These are phyloP conservation scores for Eucalyptus caleyi DNA, from an alignment of 345 rosid species.

Conservation along the genomic window DNA sequence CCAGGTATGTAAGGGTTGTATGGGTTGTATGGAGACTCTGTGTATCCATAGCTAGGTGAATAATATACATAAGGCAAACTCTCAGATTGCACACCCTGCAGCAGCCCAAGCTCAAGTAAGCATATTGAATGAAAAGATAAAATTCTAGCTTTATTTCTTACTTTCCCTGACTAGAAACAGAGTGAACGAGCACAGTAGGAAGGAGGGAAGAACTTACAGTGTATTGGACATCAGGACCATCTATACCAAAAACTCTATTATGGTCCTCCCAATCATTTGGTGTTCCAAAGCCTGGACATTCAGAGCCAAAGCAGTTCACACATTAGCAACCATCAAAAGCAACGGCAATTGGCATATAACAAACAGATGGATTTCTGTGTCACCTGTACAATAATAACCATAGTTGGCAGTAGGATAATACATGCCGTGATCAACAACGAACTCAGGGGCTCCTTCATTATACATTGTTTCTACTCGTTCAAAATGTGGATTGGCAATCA, in stretches of 20 bases:
- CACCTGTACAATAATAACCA: constrained; percentile 96
- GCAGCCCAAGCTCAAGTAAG: not conserved
- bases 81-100: constrained; percentile 81
- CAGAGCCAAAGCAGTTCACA: not conserved
- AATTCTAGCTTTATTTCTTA: not conserved
- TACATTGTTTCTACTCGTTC: constrained; percentile 62
- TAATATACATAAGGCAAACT: constrained; percentile 71
- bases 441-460: constrained; percentile 69
- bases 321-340: not conserved
- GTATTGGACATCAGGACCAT: constrained; percentile 76
- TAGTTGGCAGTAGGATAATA: constrained; percentile 70
- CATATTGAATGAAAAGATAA: not conserved
- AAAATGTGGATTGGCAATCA: constrained; percentile 16
- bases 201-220: constrained; percentile 19
- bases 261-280: constrained; percentile 96
- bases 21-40: constrained; percentile 85
- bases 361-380: not conserved
- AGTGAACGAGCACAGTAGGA: not conserved
- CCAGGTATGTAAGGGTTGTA: constrained; percentile 91
- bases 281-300: constrained; percentile 60
- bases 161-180: not conserved
- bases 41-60: constrained; percentile 74
- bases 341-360: not conserved
- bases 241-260: constrained; percentile 57
- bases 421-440: constrained; percentile 58